phyloP scores from a whole-genome alignment of 106 monocot genomes.

The Xerophyta viscosa region DNA sequence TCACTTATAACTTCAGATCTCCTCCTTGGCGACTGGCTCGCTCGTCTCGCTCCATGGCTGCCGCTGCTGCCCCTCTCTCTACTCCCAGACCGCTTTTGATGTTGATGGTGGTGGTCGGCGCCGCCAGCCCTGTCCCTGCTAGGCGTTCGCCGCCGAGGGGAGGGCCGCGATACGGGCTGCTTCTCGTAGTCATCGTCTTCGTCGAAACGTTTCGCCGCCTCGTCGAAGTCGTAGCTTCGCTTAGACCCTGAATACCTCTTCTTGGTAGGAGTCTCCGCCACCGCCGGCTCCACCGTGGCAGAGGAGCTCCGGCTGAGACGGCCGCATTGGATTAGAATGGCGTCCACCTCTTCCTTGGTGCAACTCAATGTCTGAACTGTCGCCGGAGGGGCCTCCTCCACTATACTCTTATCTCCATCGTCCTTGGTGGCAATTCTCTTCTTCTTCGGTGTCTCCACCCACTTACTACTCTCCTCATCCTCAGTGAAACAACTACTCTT shows the following conservation, averaged over 20 bases:
- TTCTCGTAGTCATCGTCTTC: constrained; percentile 12
- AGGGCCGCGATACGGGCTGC: constrained; percentile 32
- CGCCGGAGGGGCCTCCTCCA: constrained; percentile 15
- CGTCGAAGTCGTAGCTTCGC: constrained; percentile 89
- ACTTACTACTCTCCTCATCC: constrained; percentile 6
- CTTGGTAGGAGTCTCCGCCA: constrained; percentile 4
- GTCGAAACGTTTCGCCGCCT: constrained; percentile 4
- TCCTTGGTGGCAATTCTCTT: neutral
- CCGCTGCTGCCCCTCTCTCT: constrained; percentile 24
- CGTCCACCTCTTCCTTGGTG: constrained; percentile 93
- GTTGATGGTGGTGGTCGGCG: no score
- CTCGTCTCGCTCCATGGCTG: constrained; percentile 26
- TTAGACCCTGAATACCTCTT: constrained; percentile 39
- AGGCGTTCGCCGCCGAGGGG: constrained; percentile 53
- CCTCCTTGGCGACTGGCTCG: constrained; percentile 75
- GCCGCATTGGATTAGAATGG: constrained; percentile 95
- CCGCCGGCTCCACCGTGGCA: constrained; percentile 17
- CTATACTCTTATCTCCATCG: neutral
- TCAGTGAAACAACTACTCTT: neutral
- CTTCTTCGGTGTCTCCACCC: constrained; percentile 6
- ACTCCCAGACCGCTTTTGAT: constrained; percentile 47
- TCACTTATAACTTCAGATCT: constrained; percentile 29
- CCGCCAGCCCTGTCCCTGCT: constrained; percentile 41
- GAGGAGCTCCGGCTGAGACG: constrained; percentile 91
- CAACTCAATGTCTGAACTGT: constrained; percentile 76